Evolutionary conservation across 441 rosid species (phyloP).

Genomic region (Manihot esculenta): DNA sequence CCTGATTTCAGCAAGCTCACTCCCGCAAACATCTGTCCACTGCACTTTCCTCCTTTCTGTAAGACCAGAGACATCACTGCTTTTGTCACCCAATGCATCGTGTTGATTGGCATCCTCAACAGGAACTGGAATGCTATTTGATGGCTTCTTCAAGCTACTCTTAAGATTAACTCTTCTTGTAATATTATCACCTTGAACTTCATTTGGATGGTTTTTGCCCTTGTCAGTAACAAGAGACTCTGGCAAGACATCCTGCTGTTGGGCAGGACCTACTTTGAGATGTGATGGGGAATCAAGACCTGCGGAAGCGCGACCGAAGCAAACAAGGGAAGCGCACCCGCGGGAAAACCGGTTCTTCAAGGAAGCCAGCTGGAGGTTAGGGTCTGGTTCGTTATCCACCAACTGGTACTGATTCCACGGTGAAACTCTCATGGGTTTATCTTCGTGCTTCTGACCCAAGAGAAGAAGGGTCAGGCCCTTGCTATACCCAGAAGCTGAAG

Average conservation of each 20-base stretch:
- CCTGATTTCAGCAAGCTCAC: conserved; percentile 79
- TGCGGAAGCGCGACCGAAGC: conserved; percentile 89
- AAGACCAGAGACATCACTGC: conserved; percentile 41
- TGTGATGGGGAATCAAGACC: conserved; percentile 66
- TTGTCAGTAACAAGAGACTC: conserved; percentile 46
- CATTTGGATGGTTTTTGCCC: conserved; percentile 32
- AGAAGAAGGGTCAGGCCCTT: conserved; percentile 90
- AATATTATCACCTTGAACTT: conserved; percentile 39
- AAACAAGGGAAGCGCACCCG: conserved; percentile 77
- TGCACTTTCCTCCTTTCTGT: conserved; percentile 78
- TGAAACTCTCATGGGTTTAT: conserved; percentile 79
- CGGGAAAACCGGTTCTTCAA: conserved; percentile 63
- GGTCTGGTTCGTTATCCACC: conserved; percentile 74
- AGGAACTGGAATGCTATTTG: conserved; percentile 37
- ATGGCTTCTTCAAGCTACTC: conserved; percentile 80
- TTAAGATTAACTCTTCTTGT: conserved; percentile 50
- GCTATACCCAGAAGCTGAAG: conserved; percentile 96
- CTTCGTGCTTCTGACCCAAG: conserved; percentile 80
- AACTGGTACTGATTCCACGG: conserved; percentile 98
- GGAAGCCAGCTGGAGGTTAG: conserved; percentile 94
- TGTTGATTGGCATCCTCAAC: conserved; percentile 41
- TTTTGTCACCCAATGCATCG: conserved; percentile 40
- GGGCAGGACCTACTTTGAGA: conserved; percentile 79
- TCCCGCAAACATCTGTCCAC: conserved; percentile 90
- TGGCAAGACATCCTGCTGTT: conserved; percentile 48